Percentiles rank a stretch among this genome's conserved stretches.
These are phyloP conservation scores for Amesomyces nigricolor DNA, from an alignment of 2,329 filamentous ascomycete genomes.

Conservation along the genomic window DNA sequence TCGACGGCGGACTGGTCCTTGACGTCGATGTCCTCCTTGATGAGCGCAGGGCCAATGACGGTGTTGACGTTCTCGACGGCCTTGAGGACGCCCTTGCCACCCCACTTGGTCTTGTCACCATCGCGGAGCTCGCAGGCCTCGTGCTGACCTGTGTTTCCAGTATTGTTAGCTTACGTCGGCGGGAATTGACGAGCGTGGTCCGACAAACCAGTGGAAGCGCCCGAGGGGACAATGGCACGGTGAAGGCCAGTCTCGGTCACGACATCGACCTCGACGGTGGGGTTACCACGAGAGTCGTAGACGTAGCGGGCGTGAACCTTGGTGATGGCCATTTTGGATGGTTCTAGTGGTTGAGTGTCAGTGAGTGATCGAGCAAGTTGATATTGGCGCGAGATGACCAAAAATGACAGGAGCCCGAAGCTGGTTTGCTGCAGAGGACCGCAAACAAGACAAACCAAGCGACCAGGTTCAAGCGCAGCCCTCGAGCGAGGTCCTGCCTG, in stretches of 20 bases:
- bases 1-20: constrained; percentile 83
- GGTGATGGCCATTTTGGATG: constrained; percentile 73
- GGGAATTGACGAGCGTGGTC: constrained; percentile 13
- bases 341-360: constrained; percentile 13
- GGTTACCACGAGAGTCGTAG: constrained; percentile 98
- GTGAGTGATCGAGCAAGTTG: background rate
- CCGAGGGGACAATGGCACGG: constrained; percentile 95
- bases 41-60: constrained; percentile 71
- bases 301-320: constrained; percentile 91
- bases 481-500: background rate
- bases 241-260: constrained; percentile 94
- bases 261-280: constrained; percentile 96
- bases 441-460: background rate
- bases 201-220: constrained; percentile 81
- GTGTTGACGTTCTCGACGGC: constrained; percentile 83
- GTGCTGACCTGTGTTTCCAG: constrained; percentile 61
- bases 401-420: background rate
- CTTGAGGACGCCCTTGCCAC: constrained; percentile 80
- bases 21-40: constrained; percentile 76
- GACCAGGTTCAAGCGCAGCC: background rate
- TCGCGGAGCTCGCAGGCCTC: constrained; percentile 89
- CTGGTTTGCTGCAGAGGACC: background rate
- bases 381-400: background rate
- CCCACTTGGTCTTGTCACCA: constrained; percentile 81
- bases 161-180: constrained; percentile 19